A percentile compares a stretch with the other conserved stretches of the same genome.
Evolutionary conservation across 2,329 filamentous ascomycete species (phyloP).

Genomic region (Orbilia blumenaviensis): DNA sequence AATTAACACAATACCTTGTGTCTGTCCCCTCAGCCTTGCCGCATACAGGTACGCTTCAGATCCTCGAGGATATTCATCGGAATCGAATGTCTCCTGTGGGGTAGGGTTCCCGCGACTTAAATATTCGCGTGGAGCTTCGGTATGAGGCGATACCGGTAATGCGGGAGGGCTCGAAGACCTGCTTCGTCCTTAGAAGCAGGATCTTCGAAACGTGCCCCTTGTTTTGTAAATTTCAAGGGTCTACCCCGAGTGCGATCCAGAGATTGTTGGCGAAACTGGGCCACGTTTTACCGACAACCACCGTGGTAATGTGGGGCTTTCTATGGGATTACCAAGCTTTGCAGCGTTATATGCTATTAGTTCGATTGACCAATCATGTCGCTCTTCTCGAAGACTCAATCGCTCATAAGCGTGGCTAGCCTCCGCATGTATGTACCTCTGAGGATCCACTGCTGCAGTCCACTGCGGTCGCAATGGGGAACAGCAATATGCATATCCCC

Average conservation of each 20-base stretch:
- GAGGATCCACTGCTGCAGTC: background rate
- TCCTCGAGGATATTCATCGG: background rate
- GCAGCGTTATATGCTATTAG: slow-evolving; percentile 3
- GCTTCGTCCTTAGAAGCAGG: too few relatives aligned
- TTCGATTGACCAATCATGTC: background rate
- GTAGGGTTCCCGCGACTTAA: background rate
- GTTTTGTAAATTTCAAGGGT: slow-evolving; percentile 34
- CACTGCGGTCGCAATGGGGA: slow-evolving; percentile 4
- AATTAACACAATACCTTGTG: background rate
- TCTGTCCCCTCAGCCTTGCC: background rate
- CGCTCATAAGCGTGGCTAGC: slow-evolving; percentile 5
- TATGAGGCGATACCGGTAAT: background rate
- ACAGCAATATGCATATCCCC: slow-evolving; percentile 5
- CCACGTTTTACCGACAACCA: slow-evolving; percentile 35
- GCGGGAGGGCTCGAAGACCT: background rate
- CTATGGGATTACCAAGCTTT: background rate
- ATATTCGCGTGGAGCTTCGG: background rate
- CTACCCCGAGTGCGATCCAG: slow-evolving; percentile 45
- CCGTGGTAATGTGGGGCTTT: slow-evolving; percentile 19
- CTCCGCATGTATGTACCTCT: background rate
- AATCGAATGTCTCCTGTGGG: background rate
- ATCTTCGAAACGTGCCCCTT: slow-evolving; percentile 27
- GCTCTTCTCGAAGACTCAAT: background rate
- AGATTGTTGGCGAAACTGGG: slow-evolving; percentile 36
- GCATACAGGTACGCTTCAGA: background rate